Evolutionary conservation across 805 yeast species (phyloP), one percentile per base, ranked within the genome.

Genomic region (Cyberlindnera xylosilytica): DNA sequence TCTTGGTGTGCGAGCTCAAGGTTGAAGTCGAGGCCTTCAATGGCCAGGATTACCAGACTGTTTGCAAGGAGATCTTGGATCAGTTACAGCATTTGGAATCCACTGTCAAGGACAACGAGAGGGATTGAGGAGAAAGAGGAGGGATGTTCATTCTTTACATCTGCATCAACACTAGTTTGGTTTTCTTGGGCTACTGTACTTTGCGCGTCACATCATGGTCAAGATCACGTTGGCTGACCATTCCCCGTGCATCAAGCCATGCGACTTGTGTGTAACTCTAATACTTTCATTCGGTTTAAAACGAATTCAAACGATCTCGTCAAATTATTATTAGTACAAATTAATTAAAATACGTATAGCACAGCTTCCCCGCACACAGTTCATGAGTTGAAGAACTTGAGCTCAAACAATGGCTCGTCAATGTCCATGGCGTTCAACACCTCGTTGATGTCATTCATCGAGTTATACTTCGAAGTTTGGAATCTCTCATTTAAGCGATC

Each of bases 1-100:
- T 66, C 46, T 63, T 78, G 31, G 57, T 80, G 13, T 80, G 87
- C 57, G 79, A 76, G 29, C 50, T 70, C 42, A 65, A 71, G 27
- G 57, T 78, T 30, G 60, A 72, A 10, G 58, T 79, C 9, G 69
- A 67, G 12, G 64, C 68, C 9, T 78, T 74, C 52, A 60, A 65
- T 22, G 64, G 69, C 4, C 64, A 72, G 15, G 63, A 64, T 44
- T 57, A 72, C 30, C 49, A 50, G 2, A 73, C 65, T 9, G 64
- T 79, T 17, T 79, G 85, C 56, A 49, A 51, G 17, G 84, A 79
- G 51, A 64, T 79, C n/a, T 39, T 50, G 11, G 66, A 60, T 18
- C 84, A 79, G 39, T 50, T 75, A 35, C 60, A 57, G 17, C 70
- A 65, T 49, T 62, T 79, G 50, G 63, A 64, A 40, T 53, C 58